Evolutionary conservation across 2,329 filamentous ascomycete genomes (phyloP).

Genomic region (Massarina eburnea): DNA sequence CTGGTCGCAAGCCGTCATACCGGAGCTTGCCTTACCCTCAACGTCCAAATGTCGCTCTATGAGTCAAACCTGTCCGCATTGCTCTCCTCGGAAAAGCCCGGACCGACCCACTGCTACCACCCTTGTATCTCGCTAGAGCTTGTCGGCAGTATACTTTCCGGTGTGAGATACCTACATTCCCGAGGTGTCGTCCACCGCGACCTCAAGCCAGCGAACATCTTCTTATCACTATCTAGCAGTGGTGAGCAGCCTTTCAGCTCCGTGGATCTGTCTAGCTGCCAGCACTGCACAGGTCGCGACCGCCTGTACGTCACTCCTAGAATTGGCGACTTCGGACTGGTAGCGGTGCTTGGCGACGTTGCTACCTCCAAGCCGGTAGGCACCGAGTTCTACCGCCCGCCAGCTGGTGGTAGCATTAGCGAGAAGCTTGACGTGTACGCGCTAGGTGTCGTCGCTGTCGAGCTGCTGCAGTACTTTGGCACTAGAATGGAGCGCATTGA

Average conservation of each 20-base stretch:
- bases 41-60: conserved; percentile 70
- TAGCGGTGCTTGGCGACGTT: conserved; percentile 54
- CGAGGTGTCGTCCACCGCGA: conserved; percentile 66
- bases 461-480: conserved; percentile 59
- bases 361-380: conserved; percentile 54
- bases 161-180: conserved; percentile 65
- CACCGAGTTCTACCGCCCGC: conserved; percentile 64
- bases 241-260: conserved; percentile 45
- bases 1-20: conserved; percentile 17
- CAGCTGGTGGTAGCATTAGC: conserved; percentile 35
- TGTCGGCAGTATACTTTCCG: conserved; percentile 62
- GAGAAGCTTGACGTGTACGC: conserved; percentile 64
- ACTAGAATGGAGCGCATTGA: conserved; percentile 44
- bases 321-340: conserved; percentile 70
- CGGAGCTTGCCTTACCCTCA: conserved; percentile 52
- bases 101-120: conserved; percentile 62
- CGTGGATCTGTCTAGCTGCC: conserved; percentile 51
- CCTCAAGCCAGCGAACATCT: conserved; percentile 69
- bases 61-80: conserved; percentile 64
- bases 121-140: conserved; percentile 58
- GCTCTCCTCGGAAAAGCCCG: conserved; percentile 41
- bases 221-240: conserved; percentile 54
- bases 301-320: conserved; percentile 56
- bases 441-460: conserved; percentile 63
- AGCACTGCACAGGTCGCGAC: conserved; percentile 43